Evolutionary conservation across 2,329 filamentous ascomycete species (phyloP), one percentile per base, ranked within the genome.

Genomic region (Botrytis byssoidea): DNA sequence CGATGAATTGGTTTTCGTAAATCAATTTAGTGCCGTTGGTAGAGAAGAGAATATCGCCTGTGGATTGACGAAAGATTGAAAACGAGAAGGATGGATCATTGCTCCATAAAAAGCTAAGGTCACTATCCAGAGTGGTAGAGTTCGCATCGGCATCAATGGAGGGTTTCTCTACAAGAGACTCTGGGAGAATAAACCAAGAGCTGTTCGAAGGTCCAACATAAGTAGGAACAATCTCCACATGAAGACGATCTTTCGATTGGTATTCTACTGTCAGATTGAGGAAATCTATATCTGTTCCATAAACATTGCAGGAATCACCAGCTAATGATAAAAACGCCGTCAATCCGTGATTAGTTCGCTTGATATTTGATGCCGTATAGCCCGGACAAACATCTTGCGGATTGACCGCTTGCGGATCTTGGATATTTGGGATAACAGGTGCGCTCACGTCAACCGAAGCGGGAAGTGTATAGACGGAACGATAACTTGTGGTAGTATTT

Each of bases 1-100:
- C 92, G 60, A 94, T 88, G 81, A 93, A 95, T 78, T 95, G 92
- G 77, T 94, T 87, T 79, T 94, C 91, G 78, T 89, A 95, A 0
- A 95, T 88, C 22, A 95, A 82, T 18, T 88, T 86, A 3, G 85
- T 88, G 7, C 89, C 90, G 29, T 85, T 82, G 0, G 92, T 94
- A 18, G 88, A 87, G 80, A 94, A 94, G 0, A 95, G 82, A 0
- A 89, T 85, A 79, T 94, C 91, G 0, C 88, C 86, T 10, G 85
- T 90, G 66, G 84, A 85, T 76, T 85, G 87, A 44, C 89, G 88
- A 64, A 83, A 85, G 14, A 95, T 85, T 0, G 85, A 85, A 81
- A 94, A 94, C 8, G 86, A 89, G 82, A 95, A 95, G 0, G 89
- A 91, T 4, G 85, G 85, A 29, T 84, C 82, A 67, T 87, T 85